Percentiles rank a stretch among this genome's conserved stretches.
Evolutionary conservation across 148 eudicot genomes (phyloP).

Genomic region (Fagopyrum esculentum): DNA sequence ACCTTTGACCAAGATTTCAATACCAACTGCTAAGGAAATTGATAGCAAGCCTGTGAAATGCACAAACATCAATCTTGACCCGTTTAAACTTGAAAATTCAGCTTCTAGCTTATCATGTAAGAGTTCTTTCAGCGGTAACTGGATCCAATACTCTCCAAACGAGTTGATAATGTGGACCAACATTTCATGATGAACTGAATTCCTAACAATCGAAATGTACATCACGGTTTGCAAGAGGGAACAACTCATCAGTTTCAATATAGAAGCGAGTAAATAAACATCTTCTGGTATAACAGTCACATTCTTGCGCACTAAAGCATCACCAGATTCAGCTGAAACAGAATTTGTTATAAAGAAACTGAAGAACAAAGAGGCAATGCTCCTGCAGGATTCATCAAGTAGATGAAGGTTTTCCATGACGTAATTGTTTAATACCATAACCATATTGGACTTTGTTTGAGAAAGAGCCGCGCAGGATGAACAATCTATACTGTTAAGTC

Average conservation of each 20-base stretch:
- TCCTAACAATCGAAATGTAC: background rate
- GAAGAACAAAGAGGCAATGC: conserved; percentile 38
- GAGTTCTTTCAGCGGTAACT: conserved; percentile 33
- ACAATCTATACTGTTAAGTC: conserved; percentile 31
- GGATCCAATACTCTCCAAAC: conserved; percentile 30
- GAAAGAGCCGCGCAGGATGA: conserved; percentile 20
- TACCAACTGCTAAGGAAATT: conserved; percentile 34
- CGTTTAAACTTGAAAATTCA: conserved; percentile 23
- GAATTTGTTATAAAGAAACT: conserved; percentile 38
- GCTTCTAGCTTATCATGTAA: conserved; percentile 31
- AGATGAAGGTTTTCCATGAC: conserved; percentile 29
- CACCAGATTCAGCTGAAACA: conserved; percentile 26
- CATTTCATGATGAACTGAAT: conserved; percentile 4
- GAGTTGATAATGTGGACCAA: background rate
- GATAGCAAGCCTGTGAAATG: conserved; percentile 66
- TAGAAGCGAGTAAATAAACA: conserved; percentile 52
- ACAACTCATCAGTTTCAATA: conserved; percentile 66
- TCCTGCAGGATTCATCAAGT: conserved; percentile 33
- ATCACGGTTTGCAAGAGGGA: conserved; percentile 37
- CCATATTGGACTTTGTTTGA: conserved; percentile 33
- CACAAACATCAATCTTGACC: conserved; percentile 48
- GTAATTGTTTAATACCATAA: conserved; percentile 36
- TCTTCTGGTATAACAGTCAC: conserved; percentile 34
- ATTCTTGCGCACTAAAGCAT: conserved; percentile 17
- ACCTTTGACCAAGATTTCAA: conserved; percentile 53